Percentiles rank a stretch among this genome's conserved stretches.
phyloP scores from a whole-genome alignment of 202 grass and related monocot species.

The Brachypodium distachyon region DNA sequence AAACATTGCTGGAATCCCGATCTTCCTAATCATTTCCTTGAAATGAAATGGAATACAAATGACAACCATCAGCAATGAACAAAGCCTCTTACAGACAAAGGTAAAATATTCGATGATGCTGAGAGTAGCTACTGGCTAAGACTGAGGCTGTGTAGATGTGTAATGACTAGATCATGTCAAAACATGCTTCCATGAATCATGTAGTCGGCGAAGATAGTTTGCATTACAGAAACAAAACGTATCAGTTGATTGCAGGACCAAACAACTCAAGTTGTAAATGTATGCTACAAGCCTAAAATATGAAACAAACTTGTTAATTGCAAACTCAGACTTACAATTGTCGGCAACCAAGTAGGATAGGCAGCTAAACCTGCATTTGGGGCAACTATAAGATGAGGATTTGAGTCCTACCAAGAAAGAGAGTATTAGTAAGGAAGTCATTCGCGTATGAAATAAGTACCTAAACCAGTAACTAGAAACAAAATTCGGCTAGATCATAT shows the following conservation, averaged over 20 bases:
- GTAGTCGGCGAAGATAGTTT: background rate
- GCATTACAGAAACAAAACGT: background rate
- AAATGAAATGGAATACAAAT: slow-evolving; percentile 9
- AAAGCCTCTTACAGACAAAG: background rate
- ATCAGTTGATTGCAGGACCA: background rate
- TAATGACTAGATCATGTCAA: background rate
- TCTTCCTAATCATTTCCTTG: slow-evolving; percentile 63
- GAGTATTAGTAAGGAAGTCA: slow-evolving; percentile 17
- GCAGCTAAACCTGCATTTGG: slow-evolving; percentile 95
- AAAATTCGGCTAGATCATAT: background rate
- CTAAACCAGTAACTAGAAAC: background rate
- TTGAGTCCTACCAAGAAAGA: slow-evolving; percentile 46
- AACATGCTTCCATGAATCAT: background rate
- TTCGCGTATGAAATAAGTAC: background rate
- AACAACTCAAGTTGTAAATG: background rate
- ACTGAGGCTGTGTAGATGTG: background rate
- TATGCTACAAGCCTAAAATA: background rate
- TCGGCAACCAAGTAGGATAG: slow-evolving; percentile 80
- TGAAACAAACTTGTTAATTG: slow-evolving; percentile 5
- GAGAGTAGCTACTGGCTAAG: background rate
- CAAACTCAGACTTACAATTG: slow-evolving; percentile 57
- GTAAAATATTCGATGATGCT: background rate
- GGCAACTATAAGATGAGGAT: slow-evolving; percentile 72
- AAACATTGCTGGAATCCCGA: slow-evolving; percentile 65
- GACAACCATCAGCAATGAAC: background rate